Conservation (phyloP, 441 rosid species). For the Syzygium malaccense region DNA sequence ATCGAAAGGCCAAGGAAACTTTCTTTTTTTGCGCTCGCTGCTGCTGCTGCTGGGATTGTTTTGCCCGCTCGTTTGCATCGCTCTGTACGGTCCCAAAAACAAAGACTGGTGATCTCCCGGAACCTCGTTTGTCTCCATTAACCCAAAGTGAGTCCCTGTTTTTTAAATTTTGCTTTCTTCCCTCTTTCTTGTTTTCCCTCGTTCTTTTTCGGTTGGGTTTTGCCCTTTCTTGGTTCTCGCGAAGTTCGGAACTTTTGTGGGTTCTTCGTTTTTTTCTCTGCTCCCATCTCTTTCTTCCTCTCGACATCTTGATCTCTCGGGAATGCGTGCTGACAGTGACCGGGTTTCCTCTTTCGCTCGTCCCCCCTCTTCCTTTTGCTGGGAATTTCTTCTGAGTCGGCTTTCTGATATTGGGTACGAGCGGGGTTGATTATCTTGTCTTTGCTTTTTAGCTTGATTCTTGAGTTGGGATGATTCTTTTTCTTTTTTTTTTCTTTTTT, state of each 20-base stretch:
- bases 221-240: background rate
- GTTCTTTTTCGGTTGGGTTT: background rate
- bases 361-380: background rate
- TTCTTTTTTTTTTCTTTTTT: rapidly evolving
- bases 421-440: background rate
- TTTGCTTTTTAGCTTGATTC: background rate
- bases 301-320: background rate
- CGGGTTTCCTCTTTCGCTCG: background rate
- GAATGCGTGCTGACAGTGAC: background rate
- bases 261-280: background rate
- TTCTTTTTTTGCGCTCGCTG: background rate
- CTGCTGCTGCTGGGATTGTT: background rate
- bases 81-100: background rate
- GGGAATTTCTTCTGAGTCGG: background rate
- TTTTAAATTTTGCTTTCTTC: background rate
- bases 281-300: background rate
- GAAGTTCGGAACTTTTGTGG: background rate
- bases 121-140: background rate
- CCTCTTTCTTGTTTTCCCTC: background rate
- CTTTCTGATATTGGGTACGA: background rate
- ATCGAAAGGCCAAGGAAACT: background rate
- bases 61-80: background rate
- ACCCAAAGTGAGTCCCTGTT: background rate
- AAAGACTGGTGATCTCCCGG: background rate
- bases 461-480: background rate